Evolutionary conservation across 331 rosid species (phyloP), one percentile per base, ranked within the genome.

Genomic region (Phaseolus coccineus): DNA sequence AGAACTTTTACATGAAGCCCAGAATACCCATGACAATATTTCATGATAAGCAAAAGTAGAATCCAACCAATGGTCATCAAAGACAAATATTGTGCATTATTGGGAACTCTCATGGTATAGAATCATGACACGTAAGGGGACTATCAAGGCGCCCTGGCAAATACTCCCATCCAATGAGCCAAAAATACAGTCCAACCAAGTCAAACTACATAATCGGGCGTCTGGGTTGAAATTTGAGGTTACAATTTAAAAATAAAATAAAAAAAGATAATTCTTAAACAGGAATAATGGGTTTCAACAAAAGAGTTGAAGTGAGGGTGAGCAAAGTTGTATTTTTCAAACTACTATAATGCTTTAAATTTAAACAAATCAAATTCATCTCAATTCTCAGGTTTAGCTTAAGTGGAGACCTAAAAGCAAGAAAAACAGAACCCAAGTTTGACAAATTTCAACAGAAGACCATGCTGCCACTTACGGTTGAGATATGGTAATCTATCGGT

Each of bases 381-480:
- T 48, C 13, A 42, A 42, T 42, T 42, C 47, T 42, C 39, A 50
- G 31, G 48, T 51, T 31, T 3, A 31, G n/a, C 47, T 47, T 15
- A 16, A 31, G 61, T 13, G 31, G 28, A 51, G 62, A 53, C 33
- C 14, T 33, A 11, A 52, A 53, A 10, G 37, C 51, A 33, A 51
- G 37, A 22, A 35, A 55, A 53, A 22, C 51, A 35, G 12, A n/a
- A 22, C 52, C 14, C n/a, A 37, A 65, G 39, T 5, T 67, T 10
- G 22, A 67, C 72, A 42, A 63, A 28, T 40, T 42, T 80, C 57
- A 28, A 7, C 6, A 65, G 63, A 64, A 25, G 25, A 31, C 48
- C 68, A 39, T 52, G 48, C 73, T 27, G 57, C 81, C 16, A 46
- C 57, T 57, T 8, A 55, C 11, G 13, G 44, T 64, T 13, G 53